Evolutionary conservation across 2,329 filamentous ascomycete species (phyloP).

Genomic region (Scedosporium dehoogii): DNA sequence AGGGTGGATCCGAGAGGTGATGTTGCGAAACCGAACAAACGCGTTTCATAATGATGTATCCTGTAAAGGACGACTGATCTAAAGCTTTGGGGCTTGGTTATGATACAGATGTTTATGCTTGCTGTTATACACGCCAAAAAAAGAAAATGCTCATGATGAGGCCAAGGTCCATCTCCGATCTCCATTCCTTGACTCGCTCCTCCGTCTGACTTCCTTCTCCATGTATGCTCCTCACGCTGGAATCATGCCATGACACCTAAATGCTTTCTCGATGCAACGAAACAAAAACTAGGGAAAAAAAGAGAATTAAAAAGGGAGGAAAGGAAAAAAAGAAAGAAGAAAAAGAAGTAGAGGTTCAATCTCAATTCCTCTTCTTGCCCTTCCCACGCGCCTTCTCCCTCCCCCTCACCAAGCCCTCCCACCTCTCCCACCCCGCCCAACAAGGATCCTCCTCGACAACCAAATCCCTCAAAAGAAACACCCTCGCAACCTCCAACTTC

Average conservation of each 20-base stretch:
- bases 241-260: neutral
- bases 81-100: too few relatives aligned
- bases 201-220: too few relatives aligned
- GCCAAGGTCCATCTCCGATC: too few relatives aligned
- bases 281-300: neutral
- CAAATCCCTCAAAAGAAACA: conserved; percentile 70
- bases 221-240: neutral
- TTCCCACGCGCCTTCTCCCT: neutral
- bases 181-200: too few relatives aligned
- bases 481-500: conserved; percentile 51
- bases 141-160: too few relatives aligned
- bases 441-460: conserved; percentile 80
- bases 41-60: too few relatives aligned
- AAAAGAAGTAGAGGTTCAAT: neutral
- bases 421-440: conserved; percentile 89
- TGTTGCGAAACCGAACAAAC: too few relatives aligned
- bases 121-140: too few relatives aligned
- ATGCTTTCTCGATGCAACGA: neutral
- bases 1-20: too few relatives aligned
- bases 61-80: too few relatives aligned
- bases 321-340: neutral
- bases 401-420: conserved; percentile 47
- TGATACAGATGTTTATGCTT: too few relatives aligned
- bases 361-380: neutral
- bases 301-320: neutral